Evolutionary conservation across 139 green algal genomes (phyloP).

Genomic region (Tetraselmis striata): DNA sequence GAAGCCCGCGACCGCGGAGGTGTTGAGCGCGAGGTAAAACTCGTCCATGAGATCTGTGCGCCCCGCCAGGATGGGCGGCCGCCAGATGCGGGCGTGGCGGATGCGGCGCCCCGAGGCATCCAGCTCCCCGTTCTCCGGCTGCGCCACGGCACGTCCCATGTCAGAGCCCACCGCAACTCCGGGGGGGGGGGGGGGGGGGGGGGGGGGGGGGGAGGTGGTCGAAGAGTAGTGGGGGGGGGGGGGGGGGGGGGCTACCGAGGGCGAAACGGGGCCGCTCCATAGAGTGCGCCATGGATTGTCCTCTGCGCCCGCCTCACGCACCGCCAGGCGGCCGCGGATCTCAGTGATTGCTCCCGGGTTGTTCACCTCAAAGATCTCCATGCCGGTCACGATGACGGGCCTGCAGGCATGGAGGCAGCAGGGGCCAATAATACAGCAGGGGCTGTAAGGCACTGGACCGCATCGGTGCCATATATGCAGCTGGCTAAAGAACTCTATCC

Average conservation of each 20-base stretch:
- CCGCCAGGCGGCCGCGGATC: constrained; percentile 1
- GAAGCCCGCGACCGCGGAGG: constrained; percentile 9
- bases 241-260: not conserved
- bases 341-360: constrained; percentile 9
- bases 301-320: not conserved
- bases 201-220: too few species aligned
- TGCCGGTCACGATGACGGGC: constrained; percentile 5
- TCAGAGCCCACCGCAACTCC: too few species aligned
- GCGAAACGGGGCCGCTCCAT: constrained; percentile 5
- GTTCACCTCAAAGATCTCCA: constrained; percentile 13
- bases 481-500: too few species aligned
- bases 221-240: too few species aligned
- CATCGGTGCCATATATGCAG: too few species aligned
- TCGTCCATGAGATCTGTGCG: not conserved
- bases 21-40: constrained; percentile 16
- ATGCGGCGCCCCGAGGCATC: not conserved
- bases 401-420: too few species aligned
- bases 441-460: too few species aligned
- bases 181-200: too few species aligned
- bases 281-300: not conserved
- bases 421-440: too few species aligned
- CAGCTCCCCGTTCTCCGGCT: constrained; percentile 1
- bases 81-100: not conserved
- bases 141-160: too few species aligned
- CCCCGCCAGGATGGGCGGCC: not conserved